Base-by-base conservation (phyloP, 2,329 filamentous ascomycete species). In the Trichoderma endophyticum region DNA sequence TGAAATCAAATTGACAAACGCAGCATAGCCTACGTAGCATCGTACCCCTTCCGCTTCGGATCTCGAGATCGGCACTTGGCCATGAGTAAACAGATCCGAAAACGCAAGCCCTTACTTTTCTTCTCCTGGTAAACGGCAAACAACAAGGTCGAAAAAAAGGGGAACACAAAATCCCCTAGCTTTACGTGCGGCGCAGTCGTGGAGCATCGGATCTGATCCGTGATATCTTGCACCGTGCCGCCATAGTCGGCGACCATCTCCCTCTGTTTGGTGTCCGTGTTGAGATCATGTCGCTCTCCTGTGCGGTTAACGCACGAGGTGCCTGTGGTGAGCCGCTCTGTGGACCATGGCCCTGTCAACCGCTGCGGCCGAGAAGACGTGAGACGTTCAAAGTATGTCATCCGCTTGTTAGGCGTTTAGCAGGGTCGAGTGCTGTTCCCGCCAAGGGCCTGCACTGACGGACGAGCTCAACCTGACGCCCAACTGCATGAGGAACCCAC, bases 401-500 rank as follows among this genome's bases (percentile, higher is more conserved):
- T n/a, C 60, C 51, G 28, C 28, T 12, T 24, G 26, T 61, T 26
- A 34, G 56, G 26, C 39, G 66, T 62, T 61, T 51, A 54, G 36
- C 66, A 70, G 66, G 66, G 57, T 62, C 48, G 48, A 54, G 39
- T 32, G 26, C 21, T 62, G 5, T 70, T 54, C 48, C 48, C 48
- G 57, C 66, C 66, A 70, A 70, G 57, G 14, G 8, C 66, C 56
- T 54, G 57, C 30, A 51, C 28, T 21, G 28, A 61, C 56, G 57
- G 57, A n/a, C 66, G 66, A 70, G 66, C 66, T 70, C 66, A 70
- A 70, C 56, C 57, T 70, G 57, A 34, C 66, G 66, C 66, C 66
- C 66, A 54, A 28, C 66, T 43, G 66, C 57, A 70, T 61, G 57
- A 70, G 39, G 36, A 62, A 54, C 57, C 56, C 66, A 70, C 63